Conservation (phyloP, 2,329 filamentous ascomycete genomes). For the Ophiostoma perfectum region DNA sequence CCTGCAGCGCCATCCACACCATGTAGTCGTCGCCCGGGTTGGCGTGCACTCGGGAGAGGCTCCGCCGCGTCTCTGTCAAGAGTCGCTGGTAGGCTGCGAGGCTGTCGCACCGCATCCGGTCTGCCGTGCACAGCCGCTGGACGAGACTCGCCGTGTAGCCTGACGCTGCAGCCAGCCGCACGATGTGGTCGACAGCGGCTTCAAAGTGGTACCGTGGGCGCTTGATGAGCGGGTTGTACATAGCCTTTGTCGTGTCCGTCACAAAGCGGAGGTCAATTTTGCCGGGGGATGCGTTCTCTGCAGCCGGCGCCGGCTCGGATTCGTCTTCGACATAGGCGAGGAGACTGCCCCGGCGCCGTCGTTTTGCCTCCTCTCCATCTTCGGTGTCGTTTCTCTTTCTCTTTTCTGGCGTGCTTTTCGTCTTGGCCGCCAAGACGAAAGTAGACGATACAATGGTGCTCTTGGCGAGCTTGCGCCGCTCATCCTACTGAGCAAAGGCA, state of each 20-base stretch:
- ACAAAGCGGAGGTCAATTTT: not conserved
- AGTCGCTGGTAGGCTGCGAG: constrained; percentile 25
- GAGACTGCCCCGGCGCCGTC: not conserved
- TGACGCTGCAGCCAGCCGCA: constrained; percentile 17
- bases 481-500: constrained; percentile 20
- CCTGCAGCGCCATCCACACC: constrained; percentile 22
- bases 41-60: constrained; percentile 20
- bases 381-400: not conserved
- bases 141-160: constrained; percentile 21
- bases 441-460: constrained; percentile 22
- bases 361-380: not conserved
- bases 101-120: constrained; percentile 22
- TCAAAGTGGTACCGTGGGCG: constrained; percentile 22
- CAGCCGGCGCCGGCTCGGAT: not conserved
- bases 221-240: constrained; percentile 17
- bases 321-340: not conserved
- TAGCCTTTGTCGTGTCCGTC: not conserved
- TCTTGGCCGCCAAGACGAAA: not conserved
- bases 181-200: constrained; percentile 21
- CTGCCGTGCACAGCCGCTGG: constrained; percentile 18
- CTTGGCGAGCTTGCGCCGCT: constrained; percentile 23
- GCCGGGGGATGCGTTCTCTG: not conserved
- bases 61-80: constrained; percentile 20
- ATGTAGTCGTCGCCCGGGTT: constrained; percentile 24
- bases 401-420: not conserved